Evolutionary conservation across 148 eudicot species (phyloP).

Genomic region (Drosera capensis): DNA sequence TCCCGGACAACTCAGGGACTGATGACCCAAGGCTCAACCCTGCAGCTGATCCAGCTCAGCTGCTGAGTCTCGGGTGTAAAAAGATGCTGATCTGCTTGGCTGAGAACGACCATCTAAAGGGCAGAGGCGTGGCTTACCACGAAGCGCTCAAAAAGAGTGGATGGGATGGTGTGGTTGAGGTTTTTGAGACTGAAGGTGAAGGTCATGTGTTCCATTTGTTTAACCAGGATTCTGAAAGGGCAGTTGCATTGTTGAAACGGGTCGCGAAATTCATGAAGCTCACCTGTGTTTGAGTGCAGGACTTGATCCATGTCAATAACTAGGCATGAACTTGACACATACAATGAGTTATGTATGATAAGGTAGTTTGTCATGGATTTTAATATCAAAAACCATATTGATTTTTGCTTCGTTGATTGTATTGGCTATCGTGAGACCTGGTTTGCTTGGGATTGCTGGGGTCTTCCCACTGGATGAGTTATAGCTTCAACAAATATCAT

Average conservation of each 20-base stretch:
- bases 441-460: no score
- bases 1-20: constrained; percentile 8
- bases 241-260: constrained; percentile 10
- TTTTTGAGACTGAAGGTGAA: constrained; percentile 21
- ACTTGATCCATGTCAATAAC: no score
- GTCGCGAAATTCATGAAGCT: constrained; percentile 12
- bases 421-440: no score
- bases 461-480: no score
- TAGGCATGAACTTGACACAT: no score
- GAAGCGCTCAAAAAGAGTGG: constrained; percentile 18
- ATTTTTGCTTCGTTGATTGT: no score
- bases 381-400: no score
- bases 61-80: constrained; percentile 3
- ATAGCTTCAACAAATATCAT: no score
- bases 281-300: no score
- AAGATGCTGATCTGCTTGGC: constrained; percentile 22
- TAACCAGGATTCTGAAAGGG: constrained; percentile 16
- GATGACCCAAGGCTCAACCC: constrained; percentile 11
- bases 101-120: constrained; percentile 18
- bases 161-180: constrained; percentile 19
- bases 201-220: constrained; percentile 24
- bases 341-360: no score
- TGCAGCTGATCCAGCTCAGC: no score
- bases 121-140: constrained; percentile 15
- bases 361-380: no score